phyloP scores from a whole-genome alignment of 345 rosid genomes.

The Anastatica hierochuntica region DNA sequence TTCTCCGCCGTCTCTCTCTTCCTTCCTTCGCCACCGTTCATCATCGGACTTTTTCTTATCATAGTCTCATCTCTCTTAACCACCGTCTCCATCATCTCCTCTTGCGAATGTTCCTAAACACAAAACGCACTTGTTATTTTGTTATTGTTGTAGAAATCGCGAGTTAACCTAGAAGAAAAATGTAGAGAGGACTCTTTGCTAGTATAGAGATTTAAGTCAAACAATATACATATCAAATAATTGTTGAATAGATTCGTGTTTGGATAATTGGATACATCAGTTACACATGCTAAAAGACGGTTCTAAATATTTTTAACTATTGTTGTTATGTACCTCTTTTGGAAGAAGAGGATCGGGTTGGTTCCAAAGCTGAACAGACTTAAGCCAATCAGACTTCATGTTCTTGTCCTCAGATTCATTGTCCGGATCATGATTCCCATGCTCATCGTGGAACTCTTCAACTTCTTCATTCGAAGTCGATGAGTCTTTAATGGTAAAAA shows the following conservation, averaged over 20 bases:
- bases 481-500: conserved; percentile 51
- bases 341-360: conserved; percentile 46
- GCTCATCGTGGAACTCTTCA: conserved; percentile 34
- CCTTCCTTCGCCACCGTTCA: too few species aligned
- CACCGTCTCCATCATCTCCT: conserved; percentile 31
- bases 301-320: too few species aligned
- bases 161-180: too few species aligned
- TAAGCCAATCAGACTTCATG: conserved; percentile 90
- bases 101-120: conserved; percentile 5
- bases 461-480: conserved; percentile 28
- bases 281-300: too few species aligned
- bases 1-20: conserved; percentile 36
- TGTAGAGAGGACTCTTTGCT: too few species aligned
- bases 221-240: too few species aligned
- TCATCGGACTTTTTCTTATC: too few species aligned
- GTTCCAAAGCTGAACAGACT: conserved; percentile 92
- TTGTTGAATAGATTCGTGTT: too few species aligned
- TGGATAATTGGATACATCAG: too few species aligned
- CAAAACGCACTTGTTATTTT: not conserved
- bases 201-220: too few species aligned
- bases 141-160: too few species aligned
- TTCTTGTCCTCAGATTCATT: conserved; percentile 34
- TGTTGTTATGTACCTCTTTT: conserved; percentile 37
- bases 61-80: conserved; percentile 57
- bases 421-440: conserved; percentile 19